Evolutionary conservation across 2,329 filamentous ascomycete species (phyloP), one percentile per base, ranked within the genome.

Genomic region (Cladosporium oxysporum): DNA sequence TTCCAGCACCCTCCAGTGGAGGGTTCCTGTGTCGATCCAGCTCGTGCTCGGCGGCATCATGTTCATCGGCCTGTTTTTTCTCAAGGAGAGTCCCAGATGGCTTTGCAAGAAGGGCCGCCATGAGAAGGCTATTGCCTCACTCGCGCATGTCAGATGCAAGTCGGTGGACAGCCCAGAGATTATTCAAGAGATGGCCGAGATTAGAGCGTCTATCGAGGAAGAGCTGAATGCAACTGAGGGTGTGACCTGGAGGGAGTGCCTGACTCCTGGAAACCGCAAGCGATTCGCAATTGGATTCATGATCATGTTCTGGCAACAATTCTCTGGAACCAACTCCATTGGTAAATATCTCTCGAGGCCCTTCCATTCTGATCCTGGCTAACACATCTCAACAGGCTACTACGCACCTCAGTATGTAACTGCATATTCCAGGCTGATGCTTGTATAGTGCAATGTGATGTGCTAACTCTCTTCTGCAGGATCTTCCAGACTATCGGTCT

Each of bases 21-120:
- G 88, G 35, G 80, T 90, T 0, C 88, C 89, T 0, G 79, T 91
- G 4, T 83, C 85, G 4, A 81, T 90, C 64, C 89, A 91, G 74
- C 83, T 82, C 61, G 79, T 90, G 5, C 88, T 88, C 0, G 87
- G 88, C 1, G 71, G 86, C 5, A 76, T 88, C 31, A 80, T 85
- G 16, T 66, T 79, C 5, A 41, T 83, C 26, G 80, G 81, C 3
- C 80, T 84, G 44, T 74, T 67, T 66, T 73, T 74, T 66, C 72
- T 71, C 28, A 70, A 70, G 57, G 83, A 84, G 35, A 66, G 64
- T 2, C 71, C 69, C 16, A 58, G 69, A 62, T 74, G 73, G 73
- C 69, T 69, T 52, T 84, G 85, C 69, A 79, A 82, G 70, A 81
- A 83, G 63, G 74, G 78, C 47, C 77, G 80, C 14, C 77, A 82